Conservation (phyloP, 371 early-diverging fungal species). For the Lichtheimia hyalospora region DNA sequence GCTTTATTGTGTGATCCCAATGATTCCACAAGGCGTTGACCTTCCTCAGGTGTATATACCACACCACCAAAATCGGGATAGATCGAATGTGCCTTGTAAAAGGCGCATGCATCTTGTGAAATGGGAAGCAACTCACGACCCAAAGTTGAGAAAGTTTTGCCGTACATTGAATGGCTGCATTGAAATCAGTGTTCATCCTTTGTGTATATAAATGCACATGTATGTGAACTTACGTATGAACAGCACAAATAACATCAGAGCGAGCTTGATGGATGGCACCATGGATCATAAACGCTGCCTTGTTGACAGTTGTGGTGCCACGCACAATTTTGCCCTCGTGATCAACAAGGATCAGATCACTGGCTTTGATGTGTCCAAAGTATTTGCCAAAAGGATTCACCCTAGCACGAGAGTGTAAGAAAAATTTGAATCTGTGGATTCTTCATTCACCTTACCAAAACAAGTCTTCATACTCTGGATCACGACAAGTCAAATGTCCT, state of each 20-base stretch:
- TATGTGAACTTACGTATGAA: slow-evolving; percentile 40
- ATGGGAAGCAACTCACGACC: slow-evolving; percentile 51
- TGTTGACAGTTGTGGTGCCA: slow-evolving; percentile 50
- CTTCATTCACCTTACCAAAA: slow-evolving; percentile 42
- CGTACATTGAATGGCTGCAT: slow-evolving; percentile 57
- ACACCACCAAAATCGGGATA: slow-evolving; percentile 57
- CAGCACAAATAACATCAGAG: slow-evolving; percentile 52
- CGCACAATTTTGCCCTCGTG: slow-evolving; percentile 53
- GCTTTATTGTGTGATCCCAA: slow-evolving; percentile 50
- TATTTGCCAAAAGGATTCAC: slow-evolving; percentile 57
- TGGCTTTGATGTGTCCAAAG: slow-evolving; percentile 56
- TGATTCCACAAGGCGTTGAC: slow-evolving; percentile 41
- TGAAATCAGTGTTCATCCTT: not conserved
- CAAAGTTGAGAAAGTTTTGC: slow-evolving; percentile 55
- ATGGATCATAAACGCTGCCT: slow-evolving; percentile 66
- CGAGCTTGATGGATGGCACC: slow-evolving; percentile 52
- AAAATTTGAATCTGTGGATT: not conserved
- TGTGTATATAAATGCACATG: not conserved
- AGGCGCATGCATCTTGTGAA: slow-evolving; percentile 63
- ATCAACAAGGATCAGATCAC: slow-evolving; percentile 57
- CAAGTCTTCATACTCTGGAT: slow-evolving; percentile 58
- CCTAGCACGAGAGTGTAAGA: slow-evolving; percentile 9
- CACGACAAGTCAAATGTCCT: slow-evolving; percentile 55
- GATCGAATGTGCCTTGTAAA: slow-evolving; percentile 47
- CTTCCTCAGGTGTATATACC: slow-evolving; percentile 56